A percentile compares a stretch with the other conserved stretches of the same genome.
Conservation (phyloP, 129 eudicot species). For the Calendula officinalis region DNA sequence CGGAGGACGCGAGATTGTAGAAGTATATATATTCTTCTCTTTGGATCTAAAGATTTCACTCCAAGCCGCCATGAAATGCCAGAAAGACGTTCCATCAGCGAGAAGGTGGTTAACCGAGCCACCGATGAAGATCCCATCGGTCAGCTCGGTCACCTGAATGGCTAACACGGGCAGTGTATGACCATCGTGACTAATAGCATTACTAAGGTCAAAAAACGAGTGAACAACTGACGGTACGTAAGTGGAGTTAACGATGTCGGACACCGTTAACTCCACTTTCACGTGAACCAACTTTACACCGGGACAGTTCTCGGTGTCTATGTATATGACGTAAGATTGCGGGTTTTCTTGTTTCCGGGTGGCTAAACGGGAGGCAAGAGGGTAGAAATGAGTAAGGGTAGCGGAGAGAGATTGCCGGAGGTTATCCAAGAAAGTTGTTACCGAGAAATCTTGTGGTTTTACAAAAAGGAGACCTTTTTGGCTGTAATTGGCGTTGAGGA, state of each 20-base stretch:
- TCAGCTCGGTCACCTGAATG: conserved; percentile 36
- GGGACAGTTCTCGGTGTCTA: conserved; percentile 37
- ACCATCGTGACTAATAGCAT: conserved; percentile 37
- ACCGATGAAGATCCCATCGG: conserved; percentile 35
- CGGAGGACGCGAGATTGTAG: conserved; percentile 33
- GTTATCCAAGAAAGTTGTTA: conserved; percentile 23
- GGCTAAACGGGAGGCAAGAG: conserved; percentile 46
- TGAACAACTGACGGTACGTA: conserved; percentile 41
- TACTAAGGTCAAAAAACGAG: conserved; percentile 41
- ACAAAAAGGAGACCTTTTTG: conserved; percentile 52
- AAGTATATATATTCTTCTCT: background rate
- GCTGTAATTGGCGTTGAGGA: conserved; percentile 37
- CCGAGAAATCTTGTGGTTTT: conserved; percentile 36
- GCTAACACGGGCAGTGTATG: conserved; percentile 29
- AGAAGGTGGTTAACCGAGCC: conserved; percentile 46
- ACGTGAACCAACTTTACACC: conserved; percentile 57
- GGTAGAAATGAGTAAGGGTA: conserved; percentile 47
- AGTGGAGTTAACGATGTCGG: conserved; percentile 34
- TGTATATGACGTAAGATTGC: conserved; percentile 27
- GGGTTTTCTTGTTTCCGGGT: conserved; percentile 37
- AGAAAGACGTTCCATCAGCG: conserved; percentile 49
- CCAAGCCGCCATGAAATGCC: conserved; percentile 52
- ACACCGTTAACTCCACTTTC: conserved; percentile 12
- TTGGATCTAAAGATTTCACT: conserved; percentile 31
- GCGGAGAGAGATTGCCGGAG: conserved; percentile 42